phyloP scores from a whole-genome alignment of 179 eudicot genomes.

The Nepenthes alata region DNA sequence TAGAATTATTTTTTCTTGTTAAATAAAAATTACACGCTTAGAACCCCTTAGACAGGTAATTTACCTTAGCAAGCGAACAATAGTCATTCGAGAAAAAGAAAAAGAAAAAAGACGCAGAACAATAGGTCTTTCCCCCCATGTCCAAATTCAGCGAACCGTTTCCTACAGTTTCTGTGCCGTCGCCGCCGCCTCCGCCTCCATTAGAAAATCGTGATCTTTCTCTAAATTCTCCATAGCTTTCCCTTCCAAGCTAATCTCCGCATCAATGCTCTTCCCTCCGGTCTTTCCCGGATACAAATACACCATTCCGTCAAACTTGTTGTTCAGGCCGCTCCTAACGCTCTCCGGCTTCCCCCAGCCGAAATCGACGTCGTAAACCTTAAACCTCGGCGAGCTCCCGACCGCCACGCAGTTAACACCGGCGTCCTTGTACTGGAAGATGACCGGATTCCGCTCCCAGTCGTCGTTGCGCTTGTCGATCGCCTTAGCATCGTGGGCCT shows the following conservation, averaged over 20 bases:
- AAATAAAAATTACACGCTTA: no score
- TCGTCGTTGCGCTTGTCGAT: constrained; percentile 52
- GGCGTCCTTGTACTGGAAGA: constrained; percentile 84
- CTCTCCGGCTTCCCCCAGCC: constrained; percentile 78
- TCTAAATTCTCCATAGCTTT: constrained; percentile 68
- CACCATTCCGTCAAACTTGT: constrained; percentile 94
- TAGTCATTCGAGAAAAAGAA: no score
- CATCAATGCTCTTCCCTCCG: constrained; percentile 77
- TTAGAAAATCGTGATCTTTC: constrained; percentile 63
- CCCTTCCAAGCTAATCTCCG: constrained; percentile 78
- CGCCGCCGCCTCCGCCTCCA: constrained; percentile 20
- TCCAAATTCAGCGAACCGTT: no score
- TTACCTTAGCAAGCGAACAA: no score
- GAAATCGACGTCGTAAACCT: constrained; percentile 85
- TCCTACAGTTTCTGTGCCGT: no score
- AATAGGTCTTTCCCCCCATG: no score
- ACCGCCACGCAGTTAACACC: constrained; percentile 91
- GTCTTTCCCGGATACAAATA: constrained; percentile 69
- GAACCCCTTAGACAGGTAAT: no score
- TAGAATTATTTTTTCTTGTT: no score
- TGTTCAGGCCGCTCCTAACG: constrained; percentile 78
- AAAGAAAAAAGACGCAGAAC: no score
- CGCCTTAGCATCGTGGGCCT: constrained; percentile 45
- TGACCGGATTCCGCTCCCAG: constrained; percentile 69
- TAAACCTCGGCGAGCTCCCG: constrained; percentile 87